A percentile compares a stretch with the other conserved stretches of the same genome.
Conservation (phyloP, 805 yeast species). For the Schizosaccharomyces pombe region DNA sequence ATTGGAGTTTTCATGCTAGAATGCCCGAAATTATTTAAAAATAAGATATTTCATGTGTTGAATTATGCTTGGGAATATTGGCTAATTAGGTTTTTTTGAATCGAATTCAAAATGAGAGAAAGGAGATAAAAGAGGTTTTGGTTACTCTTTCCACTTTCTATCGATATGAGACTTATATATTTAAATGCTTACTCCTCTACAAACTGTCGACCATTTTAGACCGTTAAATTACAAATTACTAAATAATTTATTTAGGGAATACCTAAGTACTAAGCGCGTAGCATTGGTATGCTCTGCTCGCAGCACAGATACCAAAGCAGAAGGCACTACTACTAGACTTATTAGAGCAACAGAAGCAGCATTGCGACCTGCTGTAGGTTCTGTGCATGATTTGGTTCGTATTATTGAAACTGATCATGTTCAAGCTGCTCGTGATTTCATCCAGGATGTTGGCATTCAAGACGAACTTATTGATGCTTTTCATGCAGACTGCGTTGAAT, state of each 20-base stretch:
- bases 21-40: no score
- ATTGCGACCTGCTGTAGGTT: slow-evolving; percentile 22
- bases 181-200: no score
- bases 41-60: no score
- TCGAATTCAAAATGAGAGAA: no score
- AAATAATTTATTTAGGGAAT: slow-evolving; percentile 21
- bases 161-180: no score
- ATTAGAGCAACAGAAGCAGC: slow-evolving; percentile 54
- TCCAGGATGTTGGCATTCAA: slow-evolving; percentile 26
- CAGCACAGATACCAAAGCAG: slow-evolving; percentile 70
- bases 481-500: slow-evolving; percentile 38
- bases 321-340: slow-evolving; percentile 83
- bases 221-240: no score
- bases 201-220: no score
- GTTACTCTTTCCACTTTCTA: no score
- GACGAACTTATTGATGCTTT: slow-evolving; percentile 35
- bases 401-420: slow-evolving; percentile 59
- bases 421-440: slow-evolving; percentile 35
- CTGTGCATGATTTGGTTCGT: slow-evolving; percentile 35
- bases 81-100: no score
- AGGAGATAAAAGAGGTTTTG: no score
- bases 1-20: no score
- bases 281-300: slow-evolving; percentile 95
- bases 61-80: no score
- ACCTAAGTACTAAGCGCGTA: slow-evolving; percentile 32